A percentile compares a stretch with the other conserved stretches of the same genome.
Conservation (phyloP, 805 yeast genomes). For the Wickerhamomyces strasburgensis region DNA sequence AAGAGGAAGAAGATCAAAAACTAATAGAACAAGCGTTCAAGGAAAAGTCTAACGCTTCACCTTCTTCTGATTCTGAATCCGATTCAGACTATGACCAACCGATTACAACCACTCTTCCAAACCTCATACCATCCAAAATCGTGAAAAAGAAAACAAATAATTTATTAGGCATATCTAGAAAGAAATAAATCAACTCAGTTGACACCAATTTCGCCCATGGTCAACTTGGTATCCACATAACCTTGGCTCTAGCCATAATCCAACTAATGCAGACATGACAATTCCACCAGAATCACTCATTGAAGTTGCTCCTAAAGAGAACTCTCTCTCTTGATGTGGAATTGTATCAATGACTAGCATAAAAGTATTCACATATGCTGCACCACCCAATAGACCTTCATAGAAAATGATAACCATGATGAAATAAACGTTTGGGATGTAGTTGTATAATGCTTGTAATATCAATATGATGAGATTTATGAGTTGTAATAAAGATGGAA, state of each 20-base stretch:
- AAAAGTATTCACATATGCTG: constrained; percentile 86
- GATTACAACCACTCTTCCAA: background rate
- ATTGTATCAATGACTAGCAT: constrained; percentile 63
- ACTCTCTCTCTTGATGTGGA: constrained; percentile 52
- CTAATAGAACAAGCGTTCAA: constrained; percentile 17
- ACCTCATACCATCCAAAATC: constrained; percentile 9
- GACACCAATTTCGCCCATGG: constrained; percentile 80
- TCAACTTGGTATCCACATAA: constrained; percentile 68
- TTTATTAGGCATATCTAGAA: constrained; percentile 14
- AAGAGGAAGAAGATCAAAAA: constrained; percentile 20
- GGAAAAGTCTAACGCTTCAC: background rate
- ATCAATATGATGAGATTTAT: constrained; percentile 56
- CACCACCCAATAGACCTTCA: constrained; percentile 90
- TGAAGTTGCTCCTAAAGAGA: constrained; percentile 79
- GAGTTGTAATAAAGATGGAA: constrained; percentile 62
- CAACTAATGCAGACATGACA: constrained; percentile 72
- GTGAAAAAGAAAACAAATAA: constrained; percentile 15
- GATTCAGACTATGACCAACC: constrained; percentile 20
- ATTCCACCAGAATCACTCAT: constrained; percentile 84
- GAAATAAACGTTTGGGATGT: constrained; percentile 56
- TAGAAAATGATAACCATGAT: constrained; percentile 65
- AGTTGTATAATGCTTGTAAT: constrained; percentile 56
- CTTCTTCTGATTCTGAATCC: constrained; percentile 8
- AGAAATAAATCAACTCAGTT: constrained; percentile 24
- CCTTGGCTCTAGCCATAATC: constrained; percentile 66